phyloP scores from a whole-genome alignment of 345 rosid genomes.

The Populus simonii region DNA sequence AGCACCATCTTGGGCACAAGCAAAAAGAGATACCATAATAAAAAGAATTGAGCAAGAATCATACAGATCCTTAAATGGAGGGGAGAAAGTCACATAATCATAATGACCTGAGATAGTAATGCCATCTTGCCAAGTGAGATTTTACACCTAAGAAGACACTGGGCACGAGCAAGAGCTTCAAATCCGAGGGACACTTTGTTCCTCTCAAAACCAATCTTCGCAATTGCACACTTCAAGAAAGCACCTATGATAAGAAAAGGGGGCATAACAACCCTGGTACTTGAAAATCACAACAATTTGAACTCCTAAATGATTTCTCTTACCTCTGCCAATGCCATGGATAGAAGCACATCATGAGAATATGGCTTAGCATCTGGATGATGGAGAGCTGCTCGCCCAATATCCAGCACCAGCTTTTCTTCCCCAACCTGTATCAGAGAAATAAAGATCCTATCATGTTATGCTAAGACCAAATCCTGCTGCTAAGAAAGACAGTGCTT shows the following conservation, averaged over 20 bases:
- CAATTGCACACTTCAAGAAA: conserved; percentile 93
- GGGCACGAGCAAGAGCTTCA: conserved; percentile 98
- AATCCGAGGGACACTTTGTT: conserved; percentile 85
- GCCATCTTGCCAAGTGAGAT: conserved; percentile 70
- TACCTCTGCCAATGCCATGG: conserved; percentile 98
- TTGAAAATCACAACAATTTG: conserved; percentile 29
- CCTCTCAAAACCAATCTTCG: conserved; percentile 78
- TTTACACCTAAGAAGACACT: conserved; percentile 78
- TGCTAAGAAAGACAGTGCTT: background rate
- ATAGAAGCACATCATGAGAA: conserved; percentile 75
- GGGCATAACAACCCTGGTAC: conserved; percentile 49
- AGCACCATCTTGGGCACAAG: background rate
- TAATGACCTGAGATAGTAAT: conserved; percentile 67
- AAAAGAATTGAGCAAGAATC: background rate
- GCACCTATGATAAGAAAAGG: conserved; percentile 61
- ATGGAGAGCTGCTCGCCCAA: conserved; percentile 78
- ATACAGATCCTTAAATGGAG: background rate
- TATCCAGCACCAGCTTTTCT: conserved; percentile 71
- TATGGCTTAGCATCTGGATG: conserved; percentile 73
- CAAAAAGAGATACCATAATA: background rate
- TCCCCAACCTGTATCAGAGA: conserved; percentile 68
- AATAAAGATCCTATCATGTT: conserved; percentile 15
- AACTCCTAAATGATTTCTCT: conserved; percentile 37
- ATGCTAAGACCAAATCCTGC: background rate
- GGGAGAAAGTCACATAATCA: background rate